Base-by-base conservation (phyloP, 352 stramenopile species). In the Peronospora farinosa region DNA sequence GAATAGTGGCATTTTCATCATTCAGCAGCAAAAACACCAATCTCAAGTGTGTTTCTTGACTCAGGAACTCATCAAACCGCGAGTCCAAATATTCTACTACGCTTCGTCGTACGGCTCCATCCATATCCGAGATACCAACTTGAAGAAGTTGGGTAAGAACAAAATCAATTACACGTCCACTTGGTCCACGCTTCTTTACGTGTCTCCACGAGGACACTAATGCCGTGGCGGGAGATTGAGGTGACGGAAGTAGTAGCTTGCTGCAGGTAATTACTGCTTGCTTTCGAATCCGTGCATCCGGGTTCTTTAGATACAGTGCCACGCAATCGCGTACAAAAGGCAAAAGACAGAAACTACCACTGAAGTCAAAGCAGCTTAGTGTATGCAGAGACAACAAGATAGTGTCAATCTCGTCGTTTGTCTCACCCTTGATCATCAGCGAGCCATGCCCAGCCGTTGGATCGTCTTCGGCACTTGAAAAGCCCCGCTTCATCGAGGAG, bases 251-350 rank as follows among this genome's bases (percentile, higher is more conserved):
- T 28, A 92, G 46, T 0, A 95, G 40, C 40, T 91, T 86, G 37
- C 71, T 86, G 49, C 83, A 93, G 0, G 83, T 92, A 30, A 90
- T 66, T 3, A 92, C 83, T 1, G 85, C 83, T 66, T 98, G 90
- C 49, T 95, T 84, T 11, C 96, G 75, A 31, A 99, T 89, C 32
- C 85, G 77, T 15, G 71, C 71, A 23, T 96, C 89, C 5, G 80
- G 71, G 51, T 98, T 92, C 27, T 78, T 85, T 25, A 98, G 65
- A 57, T 98, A 98, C 28, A 88, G 57, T 1, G 86, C 69, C 30
- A 97, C 92, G 25, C 96, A 95, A 58, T 98, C 87, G 15, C 91
- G 78, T 11, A 98, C 86, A 67, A 98, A 98, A 7, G 95, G 95
- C 35, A 99, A 61, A 6, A 99, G 63, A 42, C 88, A 95, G 40